Evolutionary conservation across 805 yeast genomes (phyloP), one percentile per base, ranked within the genome.

Genomic region (Blastobotrys muscicola): DNA sequence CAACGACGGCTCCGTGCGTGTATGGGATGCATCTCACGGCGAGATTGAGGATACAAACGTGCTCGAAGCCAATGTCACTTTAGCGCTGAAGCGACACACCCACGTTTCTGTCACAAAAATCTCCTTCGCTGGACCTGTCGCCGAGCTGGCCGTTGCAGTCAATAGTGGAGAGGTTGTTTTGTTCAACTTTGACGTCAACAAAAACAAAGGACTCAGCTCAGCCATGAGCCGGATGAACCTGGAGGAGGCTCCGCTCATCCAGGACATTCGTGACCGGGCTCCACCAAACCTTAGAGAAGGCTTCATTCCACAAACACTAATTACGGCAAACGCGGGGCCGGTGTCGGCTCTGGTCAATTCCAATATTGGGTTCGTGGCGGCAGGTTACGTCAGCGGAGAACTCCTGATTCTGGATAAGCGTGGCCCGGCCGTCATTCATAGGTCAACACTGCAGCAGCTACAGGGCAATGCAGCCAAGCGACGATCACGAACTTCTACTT

Each of bases 11-110:
- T 70, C 75, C 26, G 77, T 92, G 0, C 72, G 94, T 45, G 60
- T 92, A 7, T 80, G 85, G 75, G 95, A 90, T 61, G 80, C 86
- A 0, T 78, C 94, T 0, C 76, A 79, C 45, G 82, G 83, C 14
- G 95, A 85, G 48, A 54, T 79, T 5, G 78, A 72, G 45, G 79
- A 78, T 33, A 64, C 73, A 7, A 66, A 74, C 5, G 78, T 78
- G 3, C 65, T 82, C 50, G 84, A 80, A 49, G 70, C 81, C 32
- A 74, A 76, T 52, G 66, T 80, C 8, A 62, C 77, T 1, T 64
- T 67, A 35, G 68, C 78, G 10, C 50, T 80, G 33, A 68, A 69
- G 47, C 65, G 70, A 39, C 41, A 34, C 7, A 53, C 50, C 16
- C 68, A 72, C 9, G 60, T 71, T 13, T 62, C 73, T 0, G 75